These are phyloP conservation scores for Cordyceps fumosorosea DNA, from an alignment of 2,329 filamentous ascomycete genomes.

Conservation along the genomic window DNA sequence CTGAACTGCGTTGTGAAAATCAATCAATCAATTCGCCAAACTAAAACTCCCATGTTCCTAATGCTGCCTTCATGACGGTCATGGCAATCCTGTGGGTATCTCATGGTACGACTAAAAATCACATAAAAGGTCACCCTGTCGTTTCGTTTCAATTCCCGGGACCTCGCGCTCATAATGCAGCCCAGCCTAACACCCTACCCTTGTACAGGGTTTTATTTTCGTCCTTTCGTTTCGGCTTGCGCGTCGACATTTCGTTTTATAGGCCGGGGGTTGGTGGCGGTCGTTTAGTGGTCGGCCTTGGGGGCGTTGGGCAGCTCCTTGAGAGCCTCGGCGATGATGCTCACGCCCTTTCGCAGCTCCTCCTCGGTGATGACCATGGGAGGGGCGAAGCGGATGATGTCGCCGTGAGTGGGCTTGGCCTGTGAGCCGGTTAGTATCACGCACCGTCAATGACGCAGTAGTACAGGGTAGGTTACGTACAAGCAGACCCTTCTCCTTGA, in stretches of 20 bases:
- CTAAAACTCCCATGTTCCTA: constrained; percentile 5
- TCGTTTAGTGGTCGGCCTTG: constrained; percentile 31
- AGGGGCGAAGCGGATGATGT: constrained; percentile 97
- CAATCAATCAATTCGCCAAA: constrained; percentile 9
- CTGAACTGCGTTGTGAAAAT: background rate
- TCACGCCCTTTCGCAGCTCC: constrained; percentile 70
- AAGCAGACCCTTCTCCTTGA: constrained; percentile 92
- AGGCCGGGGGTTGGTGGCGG: background rate
- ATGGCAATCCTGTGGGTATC: constrained; percentile 15
- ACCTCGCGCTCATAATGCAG: constrained; percentile 14
- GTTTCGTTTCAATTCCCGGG: constrained; percentile 8
- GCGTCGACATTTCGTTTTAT: background rate
- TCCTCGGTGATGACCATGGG: constrained; percentile 89
- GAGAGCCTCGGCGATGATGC: constrained; percentile 75
- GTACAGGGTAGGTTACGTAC: constrained; percentile 44
- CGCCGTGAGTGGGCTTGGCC: constrained; percentile 97
- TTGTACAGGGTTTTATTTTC: background rate
- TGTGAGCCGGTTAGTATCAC: constrained; percentile 32
- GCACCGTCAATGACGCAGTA: background rate
- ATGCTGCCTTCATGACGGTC: constrained; percentile 15
- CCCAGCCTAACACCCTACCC: background rate
- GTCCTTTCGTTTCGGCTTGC: background rate
- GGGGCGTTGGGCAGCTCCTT: constrained; percentile 65
- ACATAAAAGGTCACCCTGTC: constrained; percentile 8
- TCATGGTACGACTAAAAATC: constrained; percentile 11